Base-by-base conservation (phyloP, 441 rosid species). In the Aquilaria agallochum region DNA sequence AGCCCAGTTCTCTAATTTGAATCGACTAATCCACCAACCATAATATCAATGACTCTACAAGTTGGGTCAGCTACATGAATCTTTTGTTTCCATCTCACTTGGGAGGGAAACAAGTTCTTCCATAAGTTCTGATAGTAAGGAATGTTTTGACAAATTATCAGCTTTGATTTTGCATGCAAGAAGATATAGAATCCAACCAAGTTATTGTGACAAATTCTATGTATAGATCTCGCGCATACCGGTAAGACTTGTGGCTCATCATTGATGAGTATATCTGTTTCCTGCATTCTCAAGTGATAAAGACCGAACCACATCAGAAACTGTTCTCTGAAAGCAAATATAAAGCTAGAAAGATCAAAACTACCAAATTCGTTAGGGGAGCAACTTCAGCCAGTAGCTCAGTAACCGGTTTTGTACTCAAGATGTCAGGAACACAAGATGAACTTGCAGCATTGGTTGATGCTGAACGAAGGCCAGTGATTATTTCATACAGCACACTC, bases 401-500 rank as follows among this genome's bases (percentile, higher is more conserved):
- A 51, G 57, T 67, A 30, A 89, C 86, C 67, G 94, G 90, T 76
- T 83, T 88, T 11, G 79, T 61, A 15, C 73, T 69, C 58, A 82
- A 79, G 69, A 83, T 53, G 65, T 76, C 78, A 65, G 79, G 83
- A 63, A 86, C 77, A 71, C 88, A 85, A 72, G 98, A 92, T 65
- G 97, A 94, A 75, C 99, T 94, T 57, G 89, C 94, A 60, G 75
- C 78, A 71, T 87, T 87, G 7, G 74, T 68, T 68, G 83, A 77
- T 47, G 82, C 80, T 20, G 94, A 78, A 64, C 80, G 89, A 60
- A 86, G 88, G 72, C 97, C 85, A 31, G 88, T 69, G 50, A 91
- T 91, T 70, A 94, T 80, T 72, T 91, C 96, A 66, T 81, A 87
- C 48, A 94, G 67, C 64, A 94, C 75, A 72, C 84, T 78, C 99